Percentiles rank a stretch among this genome's conserved stretches.
Conservation (phyloP, 2,329 filamentous ascomycete species). For the Cercospora sesami region DNA sequence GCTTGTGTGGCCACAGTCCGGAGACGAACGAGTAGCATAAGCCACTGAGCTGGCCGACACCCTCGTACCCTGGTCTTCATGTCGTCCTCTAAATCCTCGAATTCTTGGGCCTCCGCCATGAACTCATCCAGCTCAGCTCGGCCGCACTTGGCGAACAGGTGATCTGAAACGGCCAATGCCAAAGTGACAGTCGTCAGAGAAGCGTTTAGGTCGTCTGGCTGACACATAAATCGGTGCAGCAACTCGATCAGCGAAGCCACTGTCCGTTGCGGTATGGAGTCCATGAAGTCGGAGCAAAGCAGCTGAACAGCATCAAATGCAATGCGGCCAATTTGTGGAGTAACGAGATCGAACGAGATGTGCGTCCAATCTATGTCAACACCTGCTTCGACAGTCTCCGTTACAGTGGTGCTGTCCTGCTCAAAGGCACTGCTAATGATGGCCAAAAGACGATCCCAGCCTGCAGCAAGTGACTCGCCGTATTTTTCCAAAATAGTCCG, state of each 20-base stretch:
- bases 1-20: constrained; percentile 71
- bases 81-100: constrained; percentile 29
- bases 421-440: constrained; percentile 82
- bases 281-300: constrained; percentile 90
- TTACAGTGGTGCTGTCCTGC: constrained; percentile 25
- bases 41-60: constrained; percentile 65
- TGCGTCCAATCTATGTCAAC: constrained; percentile 34
- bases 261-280: constrained; percentile 65
- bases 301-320: constrained; percentile 89
- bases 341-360: constrained; percentile 48
- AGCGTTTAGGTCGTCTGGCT: constrained; percentile 91
- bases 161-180: constrained; percentile 94
- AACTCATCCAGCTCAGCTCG: constrained; percentile 39
- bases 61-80: constrained; percentile 17
- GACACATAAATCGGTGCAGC: constrained; percentile 83
- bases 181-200: constrained; percentile 94
- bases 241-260: constrained; percentile 83
- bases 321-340: constrained; percentile 74
- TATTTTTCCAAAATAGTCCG: constrained; percentile 79
- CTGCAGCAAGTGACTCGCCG: constrained; percentile 77
- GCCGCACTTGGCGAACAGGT: constrained; percentile 60
- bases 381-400: constrained; percentile 18
- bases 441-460: constrained; percentile 83
- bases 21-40: constrained; percentile 70
- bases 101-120: constrained; percentile 23